Evolutionary conservation across 768 basidiomycete genomes (phyloP).

Genomic region (Boletus reticulatus): DNA sequence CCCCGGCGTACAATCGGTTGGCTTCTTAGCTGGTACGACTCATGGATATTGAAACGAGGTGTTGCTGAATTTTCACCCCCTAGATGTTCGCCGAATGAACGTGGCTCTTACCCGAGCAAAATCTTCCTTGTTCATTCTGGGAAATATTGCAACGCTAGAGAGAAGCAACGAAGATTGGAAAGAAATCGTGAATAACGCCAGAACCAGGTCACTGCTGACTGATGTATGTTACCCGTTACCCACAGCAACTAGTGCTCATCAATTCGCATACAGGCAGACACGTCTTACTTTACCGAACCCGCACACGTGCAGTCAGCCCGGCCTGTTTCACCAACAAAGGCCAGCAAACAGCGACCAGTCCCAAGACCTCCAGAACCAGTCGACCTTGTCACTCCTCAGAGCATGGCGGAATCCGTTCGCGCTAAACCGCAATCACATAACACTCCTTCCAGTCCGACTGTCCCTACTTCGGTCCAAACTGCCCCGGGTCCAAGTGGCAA

Average conservation of each 20-base stretch:
- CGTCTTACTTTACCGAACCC: conserved; percentile 38
- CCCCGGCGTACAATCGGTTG: conserved; percentile 74
- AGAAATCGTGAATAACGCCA: conserved; percentile 74
- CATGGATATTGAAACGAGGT: not conserved
- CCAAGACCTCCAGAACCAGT: conserved; percentile 24
- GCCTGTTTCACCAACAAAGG: conserved; percentile 20
- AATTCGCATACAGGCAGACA: conserved; percentile 29
- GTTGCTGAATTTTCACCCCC: not conserved
- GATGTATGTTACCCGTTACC: conserved; percentile 43
- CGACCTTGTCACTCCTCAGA: conserved; percentile 40
- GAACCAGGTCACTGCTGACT: conserved; percentile 56
- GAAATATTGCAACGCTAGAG: conserved; percentile 86
- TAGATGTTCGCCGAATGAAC: conserved; percentile 90
- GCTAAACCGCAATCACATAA: conserved; percentile 21
- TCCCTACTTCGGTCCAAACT: not conserved
- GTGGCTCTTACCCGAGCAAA: conserved; percentile 98
- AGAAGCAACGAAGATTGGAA: conserved; percentile 81
- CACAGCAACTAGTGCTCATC: not conserved
- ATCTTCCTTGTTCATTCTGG: conserved; percentile 91
- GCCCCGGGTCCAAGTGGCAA: conserved; percentile 5
- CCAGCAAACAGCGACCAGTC: conserved; percentile 20
- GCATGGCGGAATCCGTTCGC: conserved; percentile 30
- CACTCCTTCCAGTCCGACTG: not conserved
- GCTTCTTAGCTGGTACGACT: conserved; percentile 77
- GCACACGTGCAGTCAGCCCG: conserved; percentile 11